Evolutionary conservation across 2,329 filamentous ascomycete genomes (phyloP).

Genomic region (Nemania serpens): DNA sequence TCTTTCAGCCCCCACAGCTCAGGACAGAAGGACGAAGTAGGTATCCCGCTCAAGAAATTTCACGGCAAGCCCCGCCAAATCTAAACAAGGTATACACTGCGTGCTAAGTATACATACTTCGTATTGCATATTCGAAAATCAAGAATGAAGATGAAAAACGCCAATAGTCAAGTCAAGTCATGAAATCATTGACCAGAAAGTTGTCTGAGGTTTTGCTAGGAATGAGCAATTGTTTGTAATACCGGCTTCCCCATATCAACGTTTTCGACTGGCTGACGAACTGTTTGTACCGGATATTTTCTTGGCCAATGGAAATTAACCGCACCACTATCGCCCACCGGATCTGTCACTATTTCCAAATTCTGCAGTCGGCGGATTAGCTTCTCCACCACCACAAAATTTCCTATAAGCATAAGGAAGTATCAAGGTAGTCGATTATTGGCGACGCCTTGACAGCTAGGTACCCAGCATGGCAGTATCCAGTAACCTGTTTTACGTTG

Average conservation of each 20-base stretch:
- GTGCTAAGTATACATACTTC: too few species aligned
- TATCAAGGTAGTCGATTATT: too few species aligned
- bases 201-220: too few species aligned
- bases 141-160: too few species aligned
- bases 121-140: too few species aligned
- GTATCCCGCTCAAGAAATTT: neutral
- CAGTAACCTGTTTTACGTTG: neutral
- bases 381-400: constrained; percentile 7
- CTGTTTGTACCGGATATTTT: too few species aligned
- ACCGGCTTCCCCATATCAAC: neutral
- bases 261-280: neutral
- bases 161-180: too few species aligned
- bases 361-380: neutral
- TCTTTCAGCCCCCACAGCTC: neutral
- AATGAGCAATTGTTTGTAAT: too few species aligned
- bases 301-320: constrained; percentile 17
- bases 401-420: neutral
- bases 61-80: neutral
- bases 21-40: neutral
- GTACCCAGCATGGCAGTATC: neutral
- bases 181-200: too few species aligned
- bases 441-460: neutral
- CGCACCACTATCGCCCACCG: neutral
- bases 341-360: constrained; percentile 21
- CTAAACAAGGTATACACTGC: neutral